Evolutionary conservation across 768 basidiomycete genomes (phyloP).

Genomic region (Chalciporus chontae): DNA sequence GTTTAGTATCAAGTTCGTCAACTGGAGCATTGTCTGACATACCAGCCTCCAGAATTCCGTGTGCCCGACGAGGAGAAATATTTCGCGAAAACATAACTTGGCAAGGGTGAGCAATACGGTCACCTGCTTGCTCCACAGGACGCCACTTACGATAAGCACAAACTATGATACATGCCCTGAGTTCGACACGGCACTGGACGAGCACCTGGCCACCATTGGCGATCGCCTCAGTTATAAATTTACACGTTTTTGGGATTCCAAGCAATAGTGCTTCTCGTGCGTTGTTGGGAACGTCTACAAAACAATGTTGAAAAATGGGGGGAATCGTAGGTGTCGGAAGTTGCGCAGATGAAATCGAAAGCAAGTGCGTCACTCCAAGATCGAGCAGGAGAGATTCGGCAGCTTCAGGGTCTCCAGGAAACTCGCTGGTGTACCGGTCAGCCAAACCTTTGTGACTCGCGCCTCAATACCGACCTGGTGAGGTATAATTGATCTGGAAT

Average conservation of each 20-base stretch:
- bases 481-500: constrained; percentile 48
- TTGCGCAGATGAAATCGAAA: constrained; percentile 54
- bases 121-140: neutral
- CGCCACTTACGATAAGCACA: constrained; percentile 48
- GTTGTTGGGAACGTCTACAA: constrained; percentile 40
- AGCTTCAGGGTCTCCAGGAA: constrained; percentile 50
- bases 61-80: constrained; percentile 39
- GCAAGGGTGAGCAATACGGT: constrained; percentile 2
- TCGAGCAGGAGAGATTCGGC: constrained; percentile 49
- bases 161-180: constrained; percentile 48
- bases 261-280: constrained; percentile 41
- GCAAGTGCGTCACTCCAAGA: constrained; percentile 48
- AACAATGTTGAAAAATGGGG: constrained; percentile 35
- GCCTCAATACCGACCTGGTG: constrained; percentile 38
- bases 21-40: constrained; percentile 1
- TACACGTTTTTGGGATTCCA: constrained; percentile 43
- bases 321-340: constrained; percentile 32
- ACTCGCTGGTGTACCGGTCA: constrained; percentile 39
- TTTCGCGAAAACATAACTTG: constrained; percentile 47
- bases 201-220: constrained; percentile 44
- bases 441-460: neutral
- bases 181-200: constrained; percentile 52
- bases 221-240: constrained; percentile 43
- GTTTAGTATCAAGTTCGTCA: neutral
- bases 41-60: constrained; percentile 43